These are phyloP conservation scores for Trichoderma parareesei DNA, from an alignment of 495 filamentous ascomycete genomes.

Conservation along the genomic window DNA sequence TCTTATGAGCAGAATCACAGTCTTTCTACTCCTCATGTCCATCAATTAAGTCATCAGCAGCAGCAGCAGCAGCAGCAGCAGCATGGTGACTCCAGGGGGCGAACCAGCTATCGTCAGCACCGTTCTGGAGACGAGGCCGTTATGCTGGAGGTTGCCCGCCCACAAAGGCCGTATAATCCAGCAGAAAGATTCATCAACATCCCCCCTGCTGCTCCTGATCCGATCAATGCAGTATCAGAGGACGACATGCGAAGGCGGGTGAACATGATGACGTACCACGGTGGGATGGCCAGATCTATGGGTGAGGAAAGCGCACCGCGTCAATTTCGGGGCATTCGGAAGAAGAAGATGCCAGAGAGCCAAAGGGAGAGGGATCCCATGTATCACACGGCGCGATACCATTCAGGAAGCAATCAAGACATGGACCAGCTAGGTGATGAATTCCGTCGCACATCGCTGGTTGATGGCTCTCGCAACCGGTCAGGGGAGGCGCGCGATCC, in stretches of 20 bases:
- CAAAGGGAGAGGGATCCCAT: neutral
- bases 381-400: neutral
- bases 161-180: neutral
- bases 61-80: too few species aligned
- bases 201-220: neutral
- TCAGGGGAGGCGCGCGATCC: neutral
- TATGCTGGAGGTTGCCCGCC: neutral
- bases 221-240: neutral
- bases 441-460: neutral
- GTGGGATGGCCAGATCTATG: neutral
- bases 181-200: neutral
- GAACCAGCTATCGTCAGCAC: neutral
- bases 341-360: neutral
- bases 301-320: neutral
- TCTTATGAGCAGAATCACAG: neutral
- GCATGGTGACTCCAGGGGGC: neutral
- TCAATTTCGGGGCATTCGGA: neutral
- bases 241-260: neutral
- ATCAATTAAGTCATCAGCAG: neutral
- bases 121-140: neutral
- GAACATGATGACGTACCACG: neutral
- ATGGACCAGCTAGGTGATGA: neutral
- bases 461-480: neutral
- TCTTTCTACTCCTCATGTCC: neutral
- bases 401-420: neutral